Base-by-base conservation (phyloP, 2,329 filamentous ascomycete genomes). In the Knoxdaviesia capensis region DNA sequence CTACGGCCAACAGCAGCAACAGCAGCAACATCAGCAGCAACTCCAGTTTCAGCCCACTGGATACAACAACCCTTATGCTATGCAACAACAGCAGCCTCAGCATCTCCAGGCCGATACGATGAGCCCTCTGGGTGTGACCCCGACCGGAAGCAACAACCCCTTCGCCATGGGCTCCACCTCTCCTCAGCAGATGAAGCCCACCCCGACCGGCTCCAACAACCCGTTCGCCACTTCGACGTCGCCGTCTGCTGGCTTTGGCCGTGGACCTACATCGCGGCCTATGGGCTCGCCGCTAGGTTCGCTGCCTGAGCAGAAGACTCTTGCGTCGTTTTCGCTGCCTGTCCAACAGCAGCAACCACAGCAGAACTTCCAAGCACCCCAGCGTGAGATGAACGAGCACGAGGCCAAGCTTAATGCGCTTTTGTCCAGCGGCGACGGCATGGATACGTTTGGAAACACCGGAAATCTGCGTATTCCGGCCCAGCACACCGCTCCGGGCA, bases 391-490 rank as follows among this genome's bases (percentile, higher is more conserved):
- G 49, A 74, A 59, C 51, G 71, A 74, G 54, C 76, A 77, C 57
- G 71, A 77, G 54, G 76, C 80, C 28, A 80, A 74, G 53, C 79
- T 98, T 49, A 96, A 96, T 56, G 73, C 81, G 1, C 74, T 98
- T 33, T 74, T 98, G 38, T 73, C 86, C 3, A 76, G 71, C 29
- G 87, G 90, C 48, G 90, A 98, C 44, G 90, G 90, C 29, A 82
- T 92, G 66, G 90, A 98, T 56, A 98, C 90, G 0, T 98, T 92
- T 56, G 90, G 90, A 49, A 98, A 98, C 57, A 84, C 84, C n/a
- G 90, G 90, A 50, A 84, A 96, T 48, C 69, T 94, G 39, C 86
- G 90, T 59, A 93, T 98, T 48, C 90, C 90, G 1, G 78, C 90
- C 2, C 90, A 98, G 56, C 90, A 98, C 59, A 98, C 90, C 0